Evolutionary conservation across 2,329 filamentous ascomycete genomes (phyloP), one percentile per base, ranked within the genome.

Genomic region (Aspergillus ochraceoroseus): DNA sequence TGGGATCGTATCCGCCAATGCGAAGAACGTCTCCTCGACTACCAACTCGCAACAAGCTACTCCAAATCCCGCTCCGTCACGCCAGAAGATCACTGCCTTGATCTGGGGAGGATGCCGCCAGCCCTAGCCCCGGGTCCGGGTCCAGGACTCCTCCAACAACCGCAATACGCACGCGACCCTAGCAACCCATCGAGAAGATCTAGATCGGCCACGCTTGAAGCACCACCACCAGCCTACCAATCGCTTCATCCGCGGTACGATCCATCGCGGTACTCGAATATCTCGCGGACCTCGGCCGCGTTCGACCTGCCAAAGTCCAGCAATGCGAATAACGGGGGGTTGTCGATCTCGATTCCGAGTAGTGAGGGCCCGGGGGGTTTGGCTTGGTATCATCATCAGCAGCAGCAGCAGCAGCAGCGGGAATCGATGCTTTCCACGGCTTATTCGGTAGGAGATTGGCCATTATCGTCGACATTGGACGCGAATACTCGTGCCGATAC

Each of bases 211-310:
- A 33, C 38, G 4, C 38, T 36, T 23, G 42, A 42, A 13, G 44
- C 41, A 19, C 54, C 54, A n/a, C 57, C 59, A 3, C 59, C 57
- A 1, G 41, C 50, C 32, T 60, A 63, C 32, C 53, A 54, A 15
- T 26, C 35, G 31, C 53, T 28, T 26, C 63, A 9, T 57, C 61
- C 17, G 48, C 53, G 35, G 14, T 65, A 65, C 41, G 57, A 65
- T 31, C 62, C 62, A 1, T 64, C 62, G 11, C 52, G 48, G 25
- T 65, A 64, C 36, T 46, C 26, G 14, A 23, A 32, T 4, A 22
- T 38, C n/a, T 15, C 27, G 13, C 17, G 22, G 12, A 25, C 33
- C 20, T 34, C 38, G 6, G 34, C 38, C 1, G 22, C 12, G 12
- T 41, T 41, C 23, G 38, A 41, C 5, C n/a, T 30, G 7, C 32